Evolutionary conservation across 805 yeast species (phyloP).

Genomic region (Wickerhamiella lipophila): DNA sequence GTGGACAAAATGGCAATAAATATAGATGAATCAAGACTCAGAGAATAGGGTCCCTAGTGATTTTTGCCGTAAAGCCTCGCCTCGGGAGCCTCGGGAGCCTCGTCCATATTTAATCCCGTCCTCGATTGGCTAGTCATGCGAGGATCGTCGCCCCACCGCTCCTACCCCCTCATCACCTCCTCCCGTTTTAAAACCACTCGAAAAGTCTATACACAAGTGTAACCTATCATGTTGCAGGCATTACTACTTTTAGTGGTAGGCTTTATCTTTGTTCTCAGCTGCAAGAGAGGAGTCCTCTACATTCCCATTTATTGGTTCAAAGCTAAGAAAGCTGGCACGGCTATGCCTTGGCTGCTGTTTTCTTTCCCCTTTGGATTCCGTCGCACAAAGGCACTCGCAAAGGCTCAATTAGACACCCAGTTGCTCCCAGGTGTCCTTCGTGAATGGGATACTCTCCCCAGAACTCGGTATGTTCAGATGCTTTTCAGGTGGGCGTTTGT

Average conservation of each 20-base stretch:
- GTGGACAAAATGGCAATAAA: too few species aligned
- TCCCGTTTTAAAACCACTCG: too few species aligned
- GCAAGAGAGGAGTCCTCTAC: neutral
- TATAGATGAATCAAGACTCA: too few species aligned
- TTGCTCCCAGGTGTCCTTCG: neutral
- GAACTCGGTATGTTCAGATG: conserved; percentile 5
- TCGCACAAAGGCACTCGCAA: neutral
- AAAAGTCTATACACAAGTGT: too few species aligned
- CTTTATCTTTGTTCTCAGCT: neutral
- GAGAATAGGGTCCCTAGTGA: too few species aligned
- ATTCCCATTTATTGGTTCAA: conserved; percentile 1
- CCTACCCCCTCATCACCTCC: too few species aligned
- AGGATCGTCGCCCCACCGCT: too few species aligned
- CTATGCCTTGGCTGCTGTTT: neutral
- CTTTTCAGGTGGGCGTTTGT: conserved; percentile 11
- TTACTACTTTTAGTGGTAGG: neutral
- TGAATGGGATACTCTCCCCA: neutral
- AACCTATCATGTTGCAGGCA: conserved; percentile 1
- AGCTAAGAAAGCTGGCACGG: neutral
- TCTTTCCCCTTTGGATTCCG: neutral
- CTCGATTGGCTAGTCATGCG: too few species aligned
- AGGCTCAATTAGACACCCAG: neutral
- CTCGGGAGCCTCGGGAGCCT: too few species aligned
- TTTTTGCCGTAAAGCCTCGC: too few species aligned
- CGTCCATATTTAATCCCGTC: too few species aligned